A percentile compares a stretch with the other conserved stretches of the same genome.
phyloP scores from a whole-genome alignment of 768 basidiomycete genomes.

The Pulveroboletus sp. region DNA sequence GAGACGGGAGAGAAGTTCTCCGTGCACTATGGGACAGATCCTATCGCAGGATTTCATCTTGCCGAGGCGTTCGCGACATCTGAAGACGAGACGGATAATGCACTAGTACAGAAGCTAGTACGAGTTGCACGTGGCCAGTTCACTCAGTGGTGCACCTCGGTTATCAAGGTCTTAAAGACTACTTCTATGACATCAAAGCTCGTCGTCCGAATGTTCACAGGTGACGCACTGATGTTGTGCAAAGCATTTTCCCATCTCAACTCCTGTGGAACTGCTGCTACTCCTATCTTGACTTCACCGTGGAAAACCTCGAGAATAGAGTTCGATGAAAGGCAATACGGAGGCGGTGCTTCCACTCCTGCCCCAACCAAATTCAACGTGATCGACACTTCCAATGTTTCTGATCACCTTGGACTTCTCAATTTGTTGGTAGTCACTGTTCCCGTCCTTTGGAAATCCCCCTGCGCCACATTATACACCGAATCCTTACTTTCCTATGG shows the following conservation, averaged over 20 bases:
- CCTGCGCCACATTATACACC: constrained; percentile 26
- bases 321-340: constrained; percentile 21
- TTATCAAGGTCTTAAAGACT: constrained; percentile 12
- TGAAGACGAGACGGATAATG: too few species aligned
- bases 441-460: constrained; percentile 18
- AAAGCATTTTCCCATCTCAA: constrained; percentile 18
- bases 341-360: neutral
- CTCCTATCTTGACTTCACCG: constrained; percentile 20
- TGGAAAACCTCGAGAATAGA: too few species aligned
- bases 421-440: constrained; percentile 23
- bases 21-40: constrained; percentile 29
- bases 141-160: constrained; percentile 21
- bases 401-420: constrained; percentile 25
- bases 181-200: constrained; percentile 17
- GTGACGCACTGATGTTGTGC: constrained; percentile 27
- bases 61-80: constrained; percentile 23
- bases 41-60: constrained; percentile 28
- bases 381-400: constrained; percentile 31
- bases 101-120: constrained; percentile 8
- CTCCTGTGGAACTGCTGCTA: neutral
- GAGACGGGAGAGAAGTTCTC: constrained; percentile 23
- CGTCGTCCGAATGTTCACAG: constrained; percentile 27
- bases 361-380: constrained; percentile 30
- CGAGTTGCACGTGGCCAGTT: constrained; percentile 23
- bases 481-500: constrained; percentile 21